Conservation (phyloP, 2,329 filamentous ascomycete species). For the Exophiala lecanii-corni region DNA sequence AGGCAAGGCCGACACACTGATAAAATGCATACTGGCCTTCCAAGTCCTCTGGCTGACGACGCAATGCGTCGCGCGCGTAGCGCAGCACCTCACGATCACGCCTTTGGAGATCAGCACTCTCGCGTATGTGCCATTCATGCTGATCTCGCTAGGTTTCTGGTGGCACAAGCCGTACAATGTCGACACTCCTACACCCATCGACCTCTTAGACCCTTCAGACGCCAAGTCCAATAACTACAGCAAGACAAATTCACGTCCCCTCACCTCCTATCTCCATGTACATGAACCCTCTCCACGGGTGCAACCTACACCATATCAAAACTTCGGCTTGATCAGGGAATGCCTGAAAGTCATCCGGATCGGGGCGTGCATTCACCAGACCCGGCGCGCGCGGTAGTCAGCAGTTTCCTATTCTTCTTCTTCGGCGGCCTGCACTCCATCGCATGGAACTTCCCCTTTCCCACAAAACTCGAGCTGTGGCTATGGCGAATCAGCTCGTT, state of each 20-base stretch:
- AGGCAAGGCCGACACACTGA: conserved; percentile 18
- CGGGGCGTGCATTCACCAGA: neutral
- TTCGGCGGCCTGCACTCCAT: conserved; percentile 1
- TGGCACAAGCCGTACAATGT: conserved; percentile 30
- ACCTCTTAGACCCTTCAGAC: neutral
- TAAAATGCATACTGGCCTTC: conserved; percentile 11
- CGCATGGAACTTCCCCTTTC: conserved; percentile 2
- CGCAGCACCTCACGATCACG: conserved; percentile 26
- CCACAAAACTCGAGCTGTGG: neutral
- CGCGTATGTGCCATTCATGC: conserved; percentile 28
- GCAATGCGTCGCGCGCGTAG: conserved; percentile 18
- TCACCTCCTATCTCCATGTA: neutral
- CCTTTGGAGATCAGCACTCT: conserved; percentile 29
- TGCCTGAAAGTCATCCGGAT: neutral
- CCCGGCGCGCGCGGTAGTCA: neutral
- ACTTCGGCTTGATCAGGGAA: conserved; percentile 1
- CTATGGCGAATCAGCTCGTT: conserved; percentile 1
- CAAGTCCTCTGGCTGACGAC: conserved; percentile 24
- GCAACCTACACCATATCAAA: neutral
- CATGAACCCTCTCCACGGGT: neutral
- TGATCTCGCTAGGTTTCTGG: conserved; percentile 30
- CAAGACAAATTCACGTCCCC: no score
- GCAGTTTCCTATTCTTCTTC: neutral
- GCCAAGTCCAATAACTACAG: no score
- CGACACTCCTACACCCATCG: conserved; percentile 13